Evolutionary conservation across 768 basidiomycete species (phyloP).

Genomic region (Roridomyces roridus): DNA sequence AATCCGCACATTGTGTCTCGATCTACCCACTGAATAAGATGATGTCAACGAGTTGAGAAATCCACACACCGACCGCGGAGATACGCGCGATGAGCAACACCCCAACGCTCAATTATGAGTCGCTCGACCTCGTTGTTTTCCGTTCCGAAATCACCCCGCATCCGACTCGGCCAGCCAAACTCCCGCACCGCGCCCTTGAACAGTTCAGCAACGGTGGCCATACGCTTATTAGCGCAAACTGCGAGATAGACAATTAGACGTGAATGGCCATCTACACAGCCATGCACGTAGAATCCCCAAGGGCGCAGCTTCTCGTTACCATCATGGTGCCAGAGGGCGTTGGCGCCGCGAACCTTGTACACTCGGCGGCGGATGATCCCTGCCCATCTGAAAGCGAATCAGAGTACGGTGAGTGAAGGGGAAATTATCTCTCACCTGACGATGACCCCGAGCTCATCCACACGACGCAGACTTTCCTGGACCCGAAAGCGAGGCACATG

Average conservation of each 20-base stretch:
- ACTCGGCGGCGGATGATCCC: constrained; percentile 10
- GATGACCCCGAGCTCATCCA: constrained; percentile 29
- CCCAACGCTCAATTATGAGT: not conserved
- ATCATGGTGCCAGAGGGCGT: constrained; percentile 5
- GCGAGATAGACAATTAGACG: constrained; percentile 5
- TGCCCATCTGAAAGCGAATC: constrained; percentile 2
- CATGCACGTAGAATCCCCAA: constrained; percentile 35
- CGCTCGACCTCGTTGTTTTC: constrained; percentile 3
- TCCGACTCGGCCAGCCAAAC: constrained; percentile 15
- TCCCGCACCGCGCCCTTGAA: not conserved
- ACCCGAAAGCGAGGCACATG: constrained; percentile 24
- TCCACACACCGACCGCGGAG: no score
- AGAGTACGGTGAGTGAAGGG: no score
- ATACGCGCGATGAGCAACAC: not conserved
- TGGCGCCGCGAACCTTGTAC: constrained; percentile 19
- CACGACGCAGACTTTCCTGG: constrained; percentile 18
- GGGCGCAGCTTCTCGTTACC: constrained; percentile 31
- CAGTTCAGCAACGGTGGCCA: not conserved
- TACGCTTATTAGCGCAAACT: constrained; percentile 11
- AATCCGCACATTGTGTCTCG: constrained; percentile 33
- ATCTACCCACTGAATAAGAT: constrained; percentile 15
- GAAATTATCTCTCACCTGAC: not conserved
- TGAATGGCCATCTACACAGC: constrained; percentile 34
- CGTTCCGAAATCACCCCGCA: constrained; percentile 6
- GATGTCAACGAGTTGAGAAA: no score